Conservation (phyloP, 73 alveolate species). For the Paraurostyla sp. region DNA sequence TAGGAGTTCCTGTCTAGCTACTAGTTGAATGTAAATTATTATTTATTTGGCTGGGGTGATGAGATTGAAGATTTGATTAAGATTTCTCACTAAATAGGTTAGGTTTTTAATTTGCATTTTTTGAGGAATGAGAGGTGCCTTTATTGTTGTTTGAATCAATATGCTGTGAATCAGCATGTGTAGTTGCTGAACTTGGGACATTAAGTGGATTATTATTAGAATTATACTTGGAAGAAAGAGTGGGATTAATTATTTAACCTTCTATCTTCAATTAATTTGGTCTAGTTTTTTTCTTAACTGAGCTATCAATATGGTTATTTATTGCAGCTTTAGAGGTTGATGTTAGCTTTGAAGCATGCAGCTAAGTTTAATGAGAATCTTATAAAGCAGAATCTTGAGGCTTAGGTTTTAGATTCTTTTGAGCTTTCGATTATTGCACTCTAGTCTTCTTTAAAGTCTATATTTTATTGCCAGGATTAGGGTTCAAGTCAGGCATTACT, state of each 20-base stretch:
- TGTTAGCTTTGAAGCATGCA: neutral
- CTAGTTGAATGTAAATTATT: no score
- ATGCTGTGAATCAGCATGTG: no score
- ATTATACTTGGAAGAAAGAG: neutral
- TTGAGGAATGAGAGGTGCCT: slow-evolving; percentile 46
- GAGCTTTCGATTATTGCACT: neutral
- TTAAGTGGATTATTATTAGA: neutral
- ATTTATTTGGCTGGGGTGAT: no score
- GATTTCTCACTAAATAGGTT: slow-evolving; percentile 39
- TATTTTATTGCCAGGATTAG: slow-evolving; percentile 51
- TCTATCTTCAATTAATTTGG: neutral
- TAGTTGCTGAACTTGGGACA: no score
- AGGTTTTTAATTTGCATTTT: slow-evolving; percentile 38
- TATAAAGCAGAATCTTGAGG: neutral
- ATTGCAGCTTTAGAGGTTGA: neutral
- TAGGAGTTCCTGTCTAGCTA: neutral
- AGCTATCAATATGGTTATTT: neutral
- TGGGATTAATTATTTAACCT: neutral
- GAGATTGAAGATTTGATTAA: neutral
- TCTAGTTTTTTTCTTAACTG: neutral
- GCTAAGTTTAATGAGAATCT: neutral
- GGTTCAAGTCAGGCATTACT: slow-evolving; percentile 38
- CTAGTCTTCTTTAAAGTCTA: slow-evolving; percentile 9
- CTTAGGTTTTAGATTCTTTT: slow-evolving; percentile 10
- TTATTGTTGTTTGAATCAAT: no score